Conservation (phyloP, 306 rosid genomes). For the Glycine tomentella region DNA sequence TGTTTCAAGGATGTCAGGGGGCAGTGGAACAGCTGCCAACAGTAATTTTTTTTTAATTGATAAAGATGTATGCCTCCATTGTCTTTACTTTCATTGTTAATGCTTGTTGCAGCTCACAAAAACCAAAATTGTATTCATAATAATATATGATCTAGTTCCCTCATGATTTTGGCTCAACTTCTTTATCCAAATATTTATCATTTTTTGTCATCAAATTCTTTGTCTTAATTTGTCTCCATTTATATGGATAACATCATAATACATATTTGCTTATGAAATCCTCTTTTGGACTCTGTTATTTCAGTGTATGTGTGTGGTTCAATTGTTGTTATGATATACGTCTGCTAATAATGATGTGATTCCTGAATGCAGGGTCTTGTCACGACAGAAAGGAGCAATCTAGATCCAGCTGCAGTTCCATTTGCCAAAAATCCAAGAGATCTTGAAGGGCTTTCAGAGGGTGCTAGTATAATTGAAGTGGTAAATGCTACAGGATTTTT, state of each 20-base stretch:
- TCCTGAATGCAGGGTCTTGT: conserved; percentile 74
- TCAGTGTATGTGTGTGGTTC: conserved; percentile 12
- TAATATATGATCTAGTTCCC: conserved; percentile 21
- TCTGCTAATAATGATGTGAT: conserved; percentile 29
- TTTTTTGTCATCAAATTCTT: conserved; percentile 8
- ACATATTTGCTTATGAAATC: conserved; percentile 16
- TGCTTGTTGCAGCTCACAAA: conserved; percentile 19
- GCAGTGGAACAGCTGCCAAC: conserved; percentile 54
- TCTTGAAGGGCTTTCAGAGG: conserved; percentile 77
- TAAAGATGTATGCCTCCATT: conserved; percentile 67
- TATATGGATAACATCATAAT: conserved; percentile 20
- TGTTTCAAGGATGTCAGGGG: conserved; percentile 71
- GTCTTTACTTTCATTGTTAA: conserved; percentile 1
- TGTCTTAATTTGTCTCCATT: conserved; percentile 8
- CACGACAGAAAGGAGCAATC: conserved; percentile 73
- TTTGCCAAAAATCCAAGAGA: conserved; percentile 73
- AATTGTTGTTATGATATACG: conserved; percentile 17
- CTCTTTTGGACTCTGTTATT: conserved; percentile 26
- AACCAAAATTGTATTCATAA: background rate
- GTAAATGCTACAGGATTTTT: conserved; percentile 55
- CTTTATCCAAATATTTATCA: background rate
- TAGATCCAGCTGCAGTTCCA: conserved; percentile 82
- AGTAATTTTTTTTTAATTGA: conserved; percentile 71
- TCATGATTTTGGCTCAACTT: conserved; percentile 22
- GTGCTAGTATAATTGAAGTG: conserved; percentile 84